These are phyloP conservation scores for Colletotrichum melonis DNA, from an alignment of 2,329 filamentous ascomycete species.

Conservation along the genomic window DNA sequence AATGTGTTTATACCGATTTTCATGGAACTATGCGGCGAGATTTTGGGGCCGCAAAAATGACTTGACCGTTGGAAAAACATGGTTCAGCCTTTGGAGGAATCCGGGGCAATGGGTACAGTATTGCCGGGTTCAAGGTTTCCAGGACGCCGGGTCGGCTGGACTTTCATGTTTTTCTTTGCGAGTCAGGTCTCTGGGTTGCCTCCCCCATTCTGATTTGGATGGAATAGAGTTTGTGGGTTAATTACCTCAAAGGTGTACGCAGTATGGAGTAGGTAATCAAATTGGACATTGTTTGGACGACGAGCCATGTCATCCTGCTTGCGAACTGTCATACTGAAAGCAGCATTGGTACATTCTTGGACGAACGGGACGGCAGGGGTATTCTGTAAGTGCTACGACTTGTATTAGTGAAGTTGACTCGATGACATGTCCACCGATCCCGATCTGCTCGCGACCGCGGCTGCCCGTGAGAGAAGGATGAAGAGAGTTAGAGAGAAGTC, in stretches of 20 bases:
- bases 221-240: too few relatives aligned
- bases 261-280: too few relatives aligned
- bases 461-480: background rate
- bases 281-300: too few relatives aligned
- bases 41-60: too few relatives aligned
- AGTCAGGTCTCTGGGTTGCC: slow-evolving; percentile 3
- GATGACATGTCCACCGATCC: background rate
- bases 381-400: too few relatives aligned
- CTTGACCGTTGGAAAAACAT: background rate
- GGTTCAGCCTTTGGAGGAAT: background rate
- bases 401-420: background rate
- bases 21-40: background rate
- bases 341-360: too few relatives aligned
- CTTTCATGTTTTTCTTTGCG: background rate
- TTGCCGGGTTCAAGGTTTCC: background rate
- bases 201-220: too few relatives aligned
- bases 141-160: background rate
- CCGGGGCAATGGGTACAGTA: background rate
- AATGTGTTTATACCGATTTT: background rate
- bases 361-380: too few relatives aligned
- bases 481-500: background rate
- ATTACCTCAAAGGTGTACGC: too few relatives aligned
- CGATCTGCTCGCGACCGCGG: background rate
- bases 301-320: too few relatives aligned
- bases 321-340: too few relatives aligned